These are phyloP conservation scores for Kurtzmaniella quercitrusa DNA, from an alignment of 1,139 yeast genomes.

Conservation along the genomic window DNA sequence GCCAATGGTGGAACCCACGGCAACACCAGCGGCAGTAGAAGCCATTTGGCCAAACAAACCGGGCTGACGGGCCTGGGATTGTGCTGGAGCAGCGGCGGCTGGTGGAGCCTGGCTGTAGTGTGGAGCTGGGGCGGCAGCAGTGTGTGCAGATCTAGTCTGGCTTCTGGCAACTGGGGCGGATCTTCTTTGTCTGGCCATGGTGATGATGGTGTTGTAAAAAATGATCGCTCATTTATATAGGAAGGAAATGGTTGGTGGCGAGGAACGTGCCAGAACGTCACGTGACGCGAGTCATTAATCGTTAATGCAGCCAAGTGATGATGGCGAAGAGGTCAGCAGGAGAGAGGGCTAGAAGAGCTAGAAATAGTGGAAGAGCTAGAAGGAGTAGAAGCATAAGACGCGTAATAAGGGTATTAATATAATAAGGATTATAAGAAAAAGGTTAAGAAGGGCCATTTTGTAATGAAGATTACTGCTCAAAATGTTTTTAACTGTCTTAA, in stretches of 20 bases:
- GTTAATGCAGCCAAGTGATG: too few relatives aligned
- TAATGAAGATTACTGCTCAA: too few relatives aligned
- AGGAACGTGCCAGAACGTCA: conserved; percentile 3
- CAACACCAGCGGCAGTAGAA: conserved; percentile 98
- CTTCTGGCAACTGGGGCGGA: conserved; percentile 59
- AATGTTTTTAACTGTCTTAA: too few relatives aligned
- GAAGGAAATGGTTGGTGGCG: conserved; percentile 1
- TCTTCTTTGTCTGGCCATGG: conserved; percentile 63
- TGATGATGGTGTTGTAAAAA: conserved; percentile 5
- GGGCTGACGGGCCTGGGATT: conserved; percentile 39
- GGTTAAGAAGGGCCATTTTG: too few relatives aligned
- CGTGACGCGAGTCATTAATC: too few relatives aligned
- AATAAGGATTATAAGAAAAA: too few relatives aligned
- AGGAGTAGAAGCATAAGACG: too few relatives aligned
- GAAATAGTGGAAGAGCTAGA: too few relatives aligned
- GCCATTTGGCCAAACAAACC: conserved; percentile 98
- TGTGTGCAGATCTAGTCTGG: conserved; percentile 71
- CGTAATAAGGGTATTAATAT: too few relatives aligned
- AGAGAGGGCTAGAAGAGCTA: too few relatives aligned
- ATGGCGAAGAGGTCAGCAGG: too few relatives aligned
- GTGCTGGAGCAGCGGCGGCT: conserved; percentile 27
- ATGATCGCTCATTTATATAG: background rate
- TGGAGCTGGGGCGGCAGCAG: conserved; percentile 59
- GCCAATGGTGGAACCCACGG: conserved; percentile 95
- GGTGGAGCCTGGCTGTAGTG: conserved; percentile 35